A percentile compares a stretch with the other conserved stretches of the same genome.
Conservation (phyloP, 345 rosid species). For the Carallia brachiata region DNA sequence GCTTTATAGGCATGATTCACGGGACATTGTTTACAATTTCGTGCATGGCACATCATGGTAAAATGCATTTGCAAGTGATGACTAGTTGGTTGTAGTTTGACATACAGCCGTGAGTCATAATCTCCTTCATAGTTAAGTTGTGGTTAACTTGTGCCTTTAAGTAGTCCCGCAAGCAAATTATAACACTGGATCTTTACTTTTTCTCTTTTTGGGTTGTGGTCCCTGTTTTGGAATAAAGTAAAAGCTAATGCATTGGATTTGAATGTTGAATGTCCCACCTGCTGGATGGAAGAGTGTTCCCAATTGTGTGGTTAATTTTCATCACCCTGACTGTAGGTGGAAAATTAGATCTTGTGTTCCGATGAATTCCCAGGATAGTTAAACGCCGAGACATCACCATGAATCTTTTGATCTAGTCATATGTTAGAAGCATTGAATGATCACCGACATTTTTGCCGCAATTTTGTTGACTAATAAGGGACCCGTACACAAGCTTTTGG, state of each 20-base stretch:
- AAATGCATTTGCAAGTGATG: background rate
- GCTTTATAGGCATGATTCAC: too few relatives aligned
- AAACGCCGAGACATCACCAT: too few relatives aligned
- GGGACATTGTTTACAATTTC: background rate
- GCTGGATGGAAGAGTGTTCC: background rate
- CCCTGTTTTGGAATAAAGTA: slow-evolving; percentile 4
- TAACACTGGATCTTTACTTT: background rate
- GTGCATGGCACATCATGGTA: background rate
- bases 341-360: too few relatives aligned
- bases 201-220: background rate
- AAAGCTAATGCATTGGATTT: background rate
- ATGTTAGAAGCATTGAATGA: too few relatives aligned
- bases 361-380: too few relatives aligned
- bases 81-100: background rate
- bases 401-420: background rate
- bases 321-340: background rate
- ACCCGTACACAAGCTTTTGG: too few relatives aligned
- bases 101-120: background rate
- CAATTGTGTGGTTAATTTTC: background rate
- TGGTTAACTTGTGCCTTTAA: background rate
- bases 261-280: background rate
- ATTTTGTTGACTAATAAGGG: too few relatives aligned
- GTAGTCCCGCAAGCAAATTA: background rate
- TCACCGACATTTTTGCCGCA: background rate
- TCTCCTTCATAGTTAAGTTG: background rate